Evolutionary conservation across 2,329 filamentous ascomycete genomes (phyloP), one percentile per base, ranked within the genome.

Genomic region (Fusarium vanettenii): DNA sequence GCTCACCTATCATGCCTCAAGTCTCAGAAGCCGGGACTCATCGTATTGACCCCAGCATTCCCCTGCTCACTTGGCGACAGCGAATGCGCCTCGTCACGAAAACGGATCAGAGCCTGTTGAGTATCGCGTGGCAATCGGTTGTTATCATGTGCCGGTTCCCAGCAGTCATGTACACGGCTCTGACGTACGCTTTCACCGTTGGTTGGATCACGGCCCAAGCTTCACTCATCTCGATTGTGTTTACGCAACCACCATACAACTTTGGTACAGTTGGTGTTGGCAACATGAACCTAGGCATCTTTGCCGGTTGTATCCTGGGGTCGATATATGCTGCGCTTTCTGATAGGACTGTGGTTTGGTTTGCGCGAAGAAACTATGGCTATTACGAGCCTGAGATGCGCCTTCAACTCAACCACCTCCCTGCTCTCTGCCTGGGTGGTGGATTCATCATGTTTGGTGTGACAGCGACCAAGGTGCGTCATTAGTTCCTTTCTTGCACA

Each of bases 331-430:
- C 82, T 2, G 73, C 79, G 2, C 18, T 86, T 2, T 79, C 80
- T 0, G 85, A 86, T 63, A 76, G 78, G 67, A 80, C 79, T 0
- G 81, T 84, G 52, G 31, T 83, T 5, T 79, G 76, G 61, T 78
- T 84, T n/a, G 77, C 85, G 0, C 77, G 78, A 10, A 76, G 80
- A 2, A 85, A 85, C 9, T 75, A 78, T 1, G 84, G 84, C 2
- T 80, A 82, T 29, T 86, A 83, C 60, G 84, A 86, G 64, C 85
- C 85, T 0, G 85, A 86, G 65, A 85, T 85, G 79, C 78, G 85
- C 2, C 75, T 86, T 3, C 83, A 79, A 22, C n/a, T 73, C 2
- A 50, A 72, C 16, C 67, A 70, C 6, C 45, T 78, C 6, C 82
- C 83, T 6, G 80, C 80, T 0, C 4, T 84, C 1, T 45, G 76